A percentile compares a stretch with the other conserved stretches of the same genome.
Conservation (phyloP, 345 rosid genomes). For the Euphorbia tirucalli region DNA sequence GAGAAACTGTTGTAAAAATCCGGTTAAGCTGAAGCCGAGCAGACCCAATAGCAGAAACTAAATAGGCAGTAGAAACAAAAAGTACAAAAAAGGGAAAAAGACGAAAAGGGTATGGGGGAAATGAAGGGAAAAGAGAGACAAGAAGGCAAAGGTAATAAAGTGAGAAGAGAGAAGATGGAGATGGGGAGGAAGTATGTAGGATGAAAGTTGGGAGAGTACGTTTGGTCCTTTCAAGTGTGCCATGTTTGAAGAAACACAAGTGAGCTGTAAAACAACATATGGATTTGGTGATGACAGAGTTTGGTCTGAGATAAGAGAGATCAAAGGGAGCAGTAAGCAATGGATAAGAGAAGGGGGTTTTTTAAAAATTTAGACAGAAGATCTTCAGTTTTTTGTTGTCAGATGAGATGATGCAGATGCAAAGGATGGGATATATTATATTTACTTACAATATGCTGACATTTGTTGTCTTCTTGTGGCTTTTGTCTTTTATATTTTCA, state of each 20-base stretch:
- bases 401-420: slow-evolving; percentile 42
- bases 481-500: slow-evolving; percentile 7
- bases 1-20: slow-evolving; percentile 14
- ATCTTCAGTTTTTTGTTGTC: slow-evolving; percentile 41
- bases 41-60: slow-evolving; percentile 19
- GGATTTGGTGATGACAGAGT: slow-evolving; percentile 32
- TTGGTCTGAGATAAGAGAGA: slow-evolving; percentile 41
- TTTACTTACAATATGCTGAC: slow-evolving; percentile 35
- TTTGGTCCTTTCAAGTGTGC: slow-evolving; percentile 31
- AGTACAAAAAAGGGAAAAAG: slow-evolving; percentile 26
- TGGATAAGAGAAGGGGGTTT: slow-evolving; percentile 30
- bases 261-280: slow-evolving; percentile 49
- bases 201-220: slow-evolving; percentile 48
- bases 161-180: slow-evolving; percentile 52
- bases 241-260: slow-evolving; percentile 37
- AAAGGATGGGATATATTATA: slow-evolving; percentile 33
- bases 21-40: slow-evolving; percentile 21
- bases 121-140: slow-evolving; percentile 48
- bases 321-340: slow-evolving; percentile 23
- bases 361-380: slow-evolving; percentile 28
- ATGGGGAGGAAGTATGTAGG: slow-evolving; percentile 44
- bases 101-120: slow-evolving; percentile 68
- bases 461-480: slow-evolving; percentile 29
- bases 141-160: slow-evolving; percentile 45
- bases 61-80: slow-evolving; percentile 26